Percentiles rank a stretch among this genome's conserved stretches.
Evolutionary conservation across 1,139 yeast genomes (phyloP).

Genomic region (Yamadazyma oceani): DNA sequence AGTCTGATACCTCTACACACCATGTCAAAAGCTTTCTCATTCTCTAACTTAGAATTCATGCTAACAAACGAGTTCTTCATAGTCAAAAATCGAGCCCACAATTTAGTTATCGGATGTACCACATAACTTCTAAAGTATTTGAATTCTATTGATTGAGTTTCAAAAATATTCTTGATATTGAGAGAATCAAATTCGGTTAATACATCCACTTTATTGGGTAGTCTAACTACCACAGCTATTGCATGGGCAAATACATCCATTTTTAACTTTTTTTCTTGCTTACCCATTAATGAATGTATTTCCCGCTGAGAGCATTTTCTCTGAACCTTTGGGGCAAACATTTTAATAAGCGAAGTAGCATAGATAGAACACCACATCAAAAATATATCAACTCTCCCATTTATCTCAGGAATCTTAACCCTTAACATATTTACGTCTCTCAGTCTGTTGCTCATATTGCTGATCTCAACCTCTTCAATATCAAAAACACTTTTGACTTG

Average conservation of each 20-base stretch:
- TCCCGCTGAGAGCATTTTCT: conserved; percentile 29
- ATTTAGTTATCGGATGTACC: conserved; percentile 52
- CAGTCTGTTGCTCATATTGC: conserved; percentile 23
- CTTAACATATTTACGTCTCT: conserved; percentile 28
- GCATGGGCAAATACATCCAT: conserved; percentile 41
- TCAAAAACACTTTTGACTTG: conserved; percentile 37
- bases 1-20: conserved; percentile 31
- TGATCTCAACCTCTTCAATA: conserved; percentile 27
- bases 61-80: conserved; percentile 28
- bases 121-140: conserved; percentile 50
- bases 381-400: conserved; percentile 43
- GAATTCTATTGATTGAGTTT: conserved; percentile 29
- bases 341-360: conserved; percentile 36
- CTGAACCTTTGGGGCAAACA: conserved; percentile 37
- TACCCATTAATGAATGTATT: conserved; percentile 25
- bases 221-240: conserved; percentile 43
- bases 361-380: conserved; percentile 46
- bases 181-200: conserved; percentile 51
- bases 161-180: conserved; percentile 28
- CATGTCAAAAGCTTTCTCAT: conserved; percentile 19
- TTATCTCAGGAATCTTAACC: conserved; percentile 36
- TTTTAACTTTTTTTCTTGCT: conserved; percentile 23
- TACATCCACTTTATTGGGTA: conserved; percentile 53
- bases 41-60: conserved; percentile 17
- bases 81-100: conserved; percentile 43